Percentiles rank a stretch among this genome's conserved stretches.
These are phyloP conservation scores for Periconia macrospinosa DNA, from an alignment of 2,329 filamentous ascomycete species.

Conservation along the genomic window DNA sequence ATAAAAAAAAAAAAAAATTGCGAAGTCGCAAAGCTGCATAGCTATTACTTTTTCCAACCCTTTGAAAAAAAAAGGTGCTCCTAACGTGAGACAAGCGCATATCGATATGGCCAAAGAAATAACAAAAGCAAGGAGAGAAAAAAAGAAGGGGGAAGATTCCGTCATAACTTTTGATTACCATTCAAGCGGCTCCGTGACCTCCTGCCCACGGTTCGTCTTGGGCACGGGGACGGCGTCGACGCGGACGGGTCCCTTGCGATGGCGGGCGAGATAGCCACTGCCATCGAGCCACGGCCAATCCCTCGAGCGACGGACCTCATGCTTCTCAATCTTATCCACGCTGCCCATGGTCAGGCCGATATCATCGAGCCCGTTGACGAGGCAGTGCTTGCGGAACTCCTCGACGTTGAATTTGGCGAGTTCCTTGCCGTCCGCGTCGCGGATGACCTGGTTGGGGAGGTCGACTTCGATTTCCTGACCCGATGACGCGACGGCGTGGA, in stretches of 20 bases:
- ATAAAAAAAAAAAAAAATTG: too few species aligned
- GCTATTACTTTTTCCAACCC: too few species aligned
- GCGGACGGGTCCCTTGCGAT: slow-evolving; percentile 61
- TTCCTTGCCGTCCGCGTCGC: slow-evolving; percentile 70
- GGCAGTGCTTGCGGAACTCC: slow-evolving; percentile 90
- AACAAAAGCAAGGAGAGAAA: not conserved
- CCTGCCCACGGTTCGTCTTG: slow-evolving; percentile 85
- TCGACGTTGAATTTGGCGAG: slow-evolving; percentile 85
- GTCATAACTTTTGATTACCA: slow-evolving; percentile 61
- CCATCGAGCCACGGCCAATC: slow-evolving; percentile 93
- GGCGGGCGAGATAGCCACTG: slow-evolving; percentile 70
- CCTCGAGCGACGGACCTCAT: slow-evolving; percentile 74
- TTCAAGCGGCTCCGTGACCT: slow-evolving; percentile 81
- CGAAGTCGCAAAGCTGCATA: too few species aligned
- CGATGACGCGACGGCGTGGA: slow-evolving; percentile 76
- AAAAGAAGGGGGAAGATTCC: not conserved
- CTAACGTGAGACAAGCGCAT: too few species aligned
- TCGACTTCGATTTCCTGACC: slow-evolving; percentile 88
- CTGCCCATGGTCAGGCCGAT: slow-evolving; percentile 93
- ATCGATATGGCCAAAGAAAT: too few species aligned
- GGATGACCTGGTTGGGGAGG: slow-evolving; percentile 80
- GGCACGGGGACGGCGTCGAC: slow-evolving; percentile 71
- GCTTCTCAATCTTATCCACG: slow-evolving; percentile 83
- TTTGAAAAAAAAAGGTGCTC: too few species aligned
- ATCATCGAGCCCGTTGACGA: slow-evolving; percentile 91